phyloP scores from a whole-genome alignment of 2,329 filamentous ascomycete genomes.

The Didymella pinodella region DNA sequence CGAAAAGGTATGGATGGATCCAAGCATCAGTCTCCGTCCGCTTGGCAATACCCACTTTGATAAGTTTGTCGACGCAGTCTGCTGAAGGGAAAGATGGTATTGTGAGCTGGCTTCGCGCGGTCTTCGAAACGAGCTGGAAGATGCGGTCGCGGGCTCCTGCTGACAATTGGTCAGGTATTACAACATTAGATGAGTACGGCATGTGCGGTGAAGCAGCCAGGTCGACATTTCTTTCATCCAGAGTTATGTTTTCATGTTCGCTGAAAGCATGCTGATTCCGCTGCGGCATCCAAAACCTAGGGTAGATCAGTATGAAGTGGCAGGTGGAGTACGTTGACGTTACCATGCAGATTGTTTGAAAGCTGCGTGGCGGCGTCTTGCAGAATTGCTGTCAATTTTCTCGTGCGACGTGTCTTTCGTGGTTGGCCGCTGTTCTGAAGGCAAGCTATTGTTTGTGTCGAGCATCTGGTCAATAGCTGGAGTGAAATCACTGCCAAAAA shows the following conservation, averaged over 20 bases:
- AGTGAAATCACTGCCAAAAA: slow-evolving; percentile 29
- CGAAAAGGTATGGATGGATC: slow-evolving; percentile 45
- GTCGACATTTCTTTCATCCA: neutral
- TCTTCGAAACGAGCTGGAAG: neutral
- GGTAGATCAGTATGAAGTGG: neutral
- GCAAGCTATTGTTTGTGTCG: slow-evolving; percentile 7
- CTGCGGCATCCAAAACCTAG: neutral
- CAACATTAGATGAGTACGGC: neutral
- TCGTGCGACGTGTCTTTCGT: neutral
- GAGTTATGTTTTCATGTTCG: neutral
- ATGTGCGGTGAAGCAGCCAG: slow-evolving; percentile 1
- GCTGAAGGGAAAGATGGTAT: slow-evolving; percentile 39
- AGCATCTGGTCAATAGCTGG: slow-evolving; percentile 26
- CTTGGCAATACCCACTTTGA: slow-evolving; percentile 46
- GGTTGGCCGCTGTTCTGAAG: neutral
- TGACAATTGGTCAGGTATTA: neutral
- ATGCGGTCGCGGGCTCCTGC: neutral
- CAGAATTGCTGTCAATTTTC: neutral
- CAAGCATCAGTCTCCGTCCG: slow-evolving; percentile 44
- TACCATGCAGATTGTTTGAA: neutral
- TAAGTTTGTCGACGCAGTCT: slow-evolving; percentile 39
- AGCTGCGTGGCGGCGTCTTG: neutral
- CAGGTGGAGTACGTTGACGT: neutral
- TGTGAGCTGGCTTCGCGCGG: neutral
- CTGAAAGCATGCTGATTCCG: neutral